phyloP scores from a whole-genome alignment of 2,329 filamentous ascomycete species.

The Aspergillus fumigatus region DNA sequence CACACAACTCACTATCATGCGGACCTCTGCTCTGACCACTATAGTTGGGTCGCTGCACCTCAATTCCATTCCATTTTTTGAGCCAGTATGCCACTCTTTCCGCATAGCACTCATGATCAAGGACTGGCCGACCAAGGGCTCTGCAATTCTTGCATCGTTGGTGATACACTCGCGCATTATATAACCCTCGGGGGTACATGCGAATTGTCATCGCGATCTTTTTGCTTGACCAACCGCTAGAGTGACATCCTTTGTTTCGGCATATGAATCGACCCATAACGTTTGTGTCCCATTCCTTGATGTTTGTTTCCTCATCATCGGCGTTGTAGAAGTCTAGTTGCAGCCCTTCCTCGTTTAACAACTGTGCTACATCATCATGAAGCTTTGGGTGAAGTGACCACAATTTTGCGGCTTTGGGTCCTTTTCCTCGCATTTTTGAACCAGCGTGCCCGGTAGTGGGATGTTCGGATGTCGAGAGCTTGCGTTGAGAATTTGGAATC shows the following conservation, averaged over 20 bases:
- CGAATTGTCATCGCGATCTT: constrained; percentile 42
- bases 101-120: constrained; percentile 37
- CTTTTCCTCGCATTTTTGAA: constrained; percentile 9
- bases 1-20: constrained; percentile 25
- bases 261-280: constrained; percentile 32
- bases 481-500: no score
- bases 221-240: constrained; percentile 19
- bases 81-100: constrained; percentile 42
- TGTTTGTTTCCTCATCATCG: constrained; percentile 10
- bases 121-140: constrained; percentile 27
- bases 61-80: constrained; percentile 38
- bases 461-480: no score
- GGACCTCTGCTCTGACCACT: constrained; percentile 19
- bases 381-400: constrained; percentile 15
- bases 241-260: constrained; percentile 9
- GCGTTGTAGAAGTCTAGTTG: constrained; percentile 9
- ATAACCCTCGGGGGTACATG: constrained; percentile 33
- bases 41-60: constrained; percentile 16
- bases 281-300: constrained; percentile 21
- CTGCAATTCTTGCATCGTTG: constrained; percentile 39
- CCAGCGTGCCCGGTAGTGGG: no score
- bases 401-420: constrained; percentile 9
- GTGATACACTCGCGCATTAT: constrained; percentile 45
- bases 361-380: constrained; percentile 12
- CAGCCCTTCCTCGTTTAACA: constrained; percentile 14